Evolutionary conservation across 768 basidiomycete species (phyloP), one percentile per base, ranked within the genome.

Genomic region (Chlorophyllum brunneum): DNA sequence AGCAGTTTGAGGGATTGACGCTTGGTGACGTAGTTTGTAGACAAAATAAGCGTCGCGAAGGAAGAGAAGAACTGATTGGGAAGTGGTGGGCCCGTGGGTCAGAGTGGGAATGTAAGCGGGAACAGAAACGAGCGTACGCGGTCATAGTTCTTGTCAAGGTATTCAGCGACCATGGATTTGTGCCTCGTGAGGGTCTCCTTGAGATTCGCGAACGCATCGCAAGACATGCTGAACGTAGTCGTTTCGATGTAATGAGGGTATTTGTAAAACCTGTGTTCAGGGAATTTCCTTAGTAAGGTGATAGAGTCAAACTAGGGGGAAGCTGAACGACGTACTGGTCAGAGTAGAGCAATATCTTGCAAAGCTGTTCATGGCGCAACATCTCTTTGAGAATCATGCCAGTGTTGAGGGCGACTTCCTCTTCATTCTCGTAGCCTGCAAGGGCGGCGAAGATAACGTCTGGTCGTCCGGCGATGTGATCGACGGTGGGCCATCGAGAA

Each of bases 371-470:
- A 64, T 97, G 91, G 58, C 88, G 79, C 58, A 99, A 71, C 90
- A 98, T 98, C 72, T 98, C 97, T 62, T 92, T 90, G 44, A 99
- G 74, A 52, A 98, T 89, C 93, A 97, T 95, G 7, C 97, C 95
- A 0, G 95, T 98, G 61, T 99, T 99, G 54, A 99, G 78, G 7
- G 95, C 94, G 49, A 98, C 78, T 55, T 98, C 95, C 66, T 98
- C n/a, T n/a, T n/a, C 92, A 61, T 97, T 94, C 70, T 86, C 86
- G 64, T 99, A 99, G 5, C 95, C 94, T 50, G 83, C 87, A 41
- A 98, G 77, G 6, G 93, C 81, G 2, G 90, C 84, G 63, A 97
- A 97, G 45, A 81, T 81, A 30, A 80, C 71, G 50, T 84, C 86
- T 7, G 79, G 85, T 61, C 89, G 88, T 31, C 81, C 80, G 6